Base-by-base conservation (phyloP, 305 asterid species). In the Withania somnifera region DNA sequence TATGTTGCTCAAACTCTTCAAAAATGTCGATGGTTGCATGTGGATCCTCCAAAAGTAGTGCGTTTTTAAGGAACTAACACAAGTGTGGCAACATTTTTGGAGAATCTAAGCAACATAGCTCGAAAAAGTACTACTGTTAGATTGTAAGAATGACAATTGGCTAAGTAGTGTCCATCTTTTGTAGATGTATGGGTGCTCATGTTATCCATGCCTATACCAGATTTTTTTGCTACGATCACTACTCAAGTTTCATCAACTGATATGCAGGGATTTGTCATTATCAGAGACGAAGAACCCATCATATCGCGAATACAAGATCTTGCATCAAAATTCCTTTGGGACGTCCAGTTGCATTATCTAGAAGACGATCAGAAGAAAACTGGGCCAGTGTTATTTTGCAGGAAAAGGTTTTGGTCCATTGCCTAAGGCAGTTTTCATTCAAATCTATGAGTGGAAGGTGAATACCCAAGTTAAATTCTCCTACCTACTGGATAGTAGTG, bases 301-400 rank as follows among this genome's bases (percentile, higher is more conserved):
- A 89, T 89, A 28, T 84, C 91, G 8, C 86, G 85, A 84, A 83
- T 96, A 45, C 86, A 53, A 69, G 90, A 84, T 77, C 93, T 94
- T 24, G 97, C 97, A 3, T 91, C 92, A 0, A 91, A 91, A 90
- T 94, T 89, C 83, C 94, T 94, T 51, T 96, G 99, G 99, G 97
- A 96, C 17, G 84, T 91, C n/a, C 87, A 87, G 82, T 53, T 90
- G 83, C 93, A 94, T 50, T 85, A 79, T 60, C 88, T 96, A 54
- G 98, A 96, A 87, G 89, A 93, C 38, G 91, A 89, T 66, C 83
- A 78, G 78, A 90, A 86, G 85, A 86, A 88, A 88, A 64, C 71
- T 82, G 93, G 92, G 77, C 86, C 91, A 5, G 94, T 94, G 54
- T 84, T 96, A 40, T 85, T 96, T 79, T 96, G 99, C 88, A 83